phyloP scores from a whole-genome alignment of 2,329 filamentous ascomycete genomes.

The Paecilomyces sp. region DNA sequence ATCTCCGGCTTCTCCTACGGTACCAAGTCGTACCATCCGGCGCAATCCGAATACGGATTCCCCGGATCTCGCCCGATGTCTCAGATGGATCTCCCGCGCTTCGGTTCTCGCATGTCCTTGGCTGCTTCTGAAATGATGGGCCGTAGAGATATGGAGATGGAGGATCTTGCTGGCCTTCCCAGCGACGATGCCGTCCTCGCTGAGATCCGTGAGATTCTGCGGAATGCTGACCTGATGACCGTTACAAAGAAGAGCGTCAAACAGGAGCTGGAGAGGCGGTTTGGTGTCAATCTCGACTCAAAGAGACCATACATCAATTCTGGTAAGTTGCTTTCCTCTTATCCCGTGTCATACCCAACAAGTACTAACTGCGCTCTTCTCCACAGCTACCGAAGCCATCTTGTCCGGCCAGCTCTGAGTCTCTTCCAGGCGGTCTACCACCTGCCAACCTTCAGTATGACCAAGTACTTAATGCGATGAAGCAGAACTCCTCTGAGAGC shows the following conservation, averaged over 20 bases:
- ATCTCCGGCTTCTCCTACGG: slow-evolving; percentile 91
- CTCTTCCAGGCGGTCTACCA: background rate
- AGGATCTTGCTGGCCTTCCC: slow-evolving; percentile 67
- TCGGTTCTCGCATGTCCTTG: slow-evolving; percentile 68
- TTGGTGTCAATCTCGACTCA: slow-evolving; percentile 75
- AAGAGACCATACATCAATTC: slow-evolving; percentile 92
- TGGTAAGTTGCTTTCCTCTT: slow-evolving; percentile 51
- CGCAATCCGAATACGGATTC: slow-evolving; percentile 65
- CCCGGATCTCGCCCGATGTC: slow-evolving; percentile 55
- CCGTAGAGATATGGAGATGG: slow-evolving; percentile 65
- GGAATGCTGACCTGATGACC: slow-evolving; percentile 89
- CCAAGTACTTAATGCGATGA: background rate
- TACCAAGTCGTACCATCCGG: slow-evolving; percentile 65
- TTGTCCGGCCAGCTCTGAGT: slow-evolving; percentile 65
- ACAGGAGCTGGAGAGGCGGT: slow-evolving; percentile 81
- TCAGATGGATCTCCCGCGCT: slow-evolving; percentile 51
- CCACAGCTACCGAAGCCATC: slow-evolving; percentile 67
- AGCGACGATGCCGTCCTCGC: slow-evolving; percentile 83
- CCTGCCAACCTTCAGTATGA: background rate
- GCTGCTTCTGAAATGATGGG: slow-evolving; percentile 66
- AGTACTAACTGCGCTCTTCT: slow-evolving; percentile 17
- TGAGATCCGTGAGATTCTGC: slow-evolving; percentile 90
- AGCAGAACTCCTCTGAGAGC: background rate
- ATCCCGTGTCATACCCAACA: background rate
- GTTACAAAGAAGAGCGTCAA: slow-evolving; percentile 99